Evolutionary conservation across 306 rosid genomes (phyloP), one percentile per base, ranked within the genome.

Genomic region (Fragaria ananassa): DNA sequence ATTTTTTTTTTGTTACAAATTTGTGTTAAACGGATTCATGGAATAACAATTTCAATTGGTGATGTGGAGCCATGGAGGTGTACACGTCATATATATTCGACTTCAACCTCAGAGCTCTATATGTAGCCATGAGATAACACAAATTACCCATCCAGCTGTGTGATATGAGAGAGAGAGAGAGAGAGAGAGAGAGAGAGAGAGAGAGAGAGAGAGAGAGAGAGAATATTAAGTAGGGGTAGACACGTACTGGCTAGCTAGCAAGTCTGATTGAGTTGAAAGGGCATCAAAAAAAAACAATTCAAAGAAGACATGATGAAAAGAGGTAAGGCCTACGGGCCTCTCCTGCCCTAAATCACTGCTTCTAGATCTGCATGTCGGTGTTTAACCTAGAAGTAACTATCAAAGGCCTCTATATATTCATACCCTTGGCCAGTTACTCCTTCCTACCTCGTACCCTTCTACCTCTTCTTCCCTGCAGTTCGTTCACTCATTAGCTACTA

Each of bases 71-170:
- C 6, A 37, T 37, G 41, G 41, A 37, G 41, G 7, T 37, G 7
- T 37, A 37, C 41, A 37, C 41, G 41, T 37, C 41, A 37, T 37
- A 37, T 27, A 60, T 25, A 25, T 11, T 27, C 34, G 35, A 13
- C 4, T 15, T 11, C 65, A 4, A 14, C 19, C 66, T 27, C 29
- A 27, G 37, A 37, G 41, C 41, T 5, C 7, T 0, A 37, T 0
- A 37, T 37, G 41, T 37, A 31, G 41, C 41, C 41, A 37, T 37
- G 41, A 37, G 41, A 37, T 37, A 37, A 37, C 10, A 41, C 44
- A 41, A 23, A 58, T 58, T 58, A 25, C 35, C 78, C 67, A 29
- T 80, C 82, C 85, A 84, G 90, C 94, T 89, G 87, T 90, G 77
- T 64, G 70, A 64, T 64, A 29, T 61, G 41, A 14, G 8, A 11